Base-by-base conservation (phyloP, 768 basidiomycete genomes). In the Lactarius indigo region DNA sequence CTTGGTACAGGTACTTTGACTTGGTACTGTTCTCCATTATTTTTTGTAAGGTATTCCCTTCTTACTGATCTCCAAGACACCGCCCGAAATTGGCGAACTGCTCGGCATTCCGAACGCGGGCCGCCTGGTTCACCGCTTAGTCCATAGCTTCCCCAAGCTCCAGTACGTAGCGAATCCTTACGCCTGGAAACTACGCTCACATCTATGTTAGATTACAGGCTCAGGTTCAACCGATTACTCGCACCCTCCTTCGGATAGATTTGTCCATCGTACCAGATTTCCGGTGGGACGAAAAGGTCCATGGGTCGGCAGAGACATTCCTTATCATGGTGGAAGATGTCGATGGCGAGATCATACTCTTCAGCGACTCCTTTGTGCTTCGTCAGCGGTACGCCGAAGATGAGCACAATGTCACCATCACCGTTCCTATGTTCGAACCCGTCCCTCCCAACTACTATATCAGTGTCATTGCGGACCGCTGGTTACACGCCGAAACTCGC, bases 401-500 rank as follows among this genome's bases (percentile, higher is more conserved):
- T 66, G 96, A 98, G 71, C 97, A 98, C 78, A 94, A 87, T 70
- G 87, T 99, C 59, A 95, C 95, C 0, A 84, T 99, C 69, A 97
- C 93, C 0, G 93, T 98, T 2, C 94, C 95, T 0, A 96, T 99
- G 86, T 93, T 90, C 72, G 96, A 98, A 73, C 96, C 97, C 0
- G 90, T 97, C 17, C 96, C 97, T 23, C 97, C 97, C 1, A 98
- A 98, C 76, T 98, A 98, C 80, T 98, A 94, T 76, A 94, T 99
- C 74, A 94, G 92, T 8, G 81, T 98, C 64, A 85, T 96, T 67
- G 96, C 96, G 3, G 96, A 99, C 74, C 86, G 93, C 39, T 99
- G 97, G 96, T 73, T 98, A 42, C 96, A 98, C 71, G 86, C 95
- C 1, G 95, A 98, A 78, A 98, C 96, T 0, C 87, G 94, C 13